Conservation (phyloP, 2,329 filamentous ascomycete species). For the Colletotrichum tanaceti region DNA sequence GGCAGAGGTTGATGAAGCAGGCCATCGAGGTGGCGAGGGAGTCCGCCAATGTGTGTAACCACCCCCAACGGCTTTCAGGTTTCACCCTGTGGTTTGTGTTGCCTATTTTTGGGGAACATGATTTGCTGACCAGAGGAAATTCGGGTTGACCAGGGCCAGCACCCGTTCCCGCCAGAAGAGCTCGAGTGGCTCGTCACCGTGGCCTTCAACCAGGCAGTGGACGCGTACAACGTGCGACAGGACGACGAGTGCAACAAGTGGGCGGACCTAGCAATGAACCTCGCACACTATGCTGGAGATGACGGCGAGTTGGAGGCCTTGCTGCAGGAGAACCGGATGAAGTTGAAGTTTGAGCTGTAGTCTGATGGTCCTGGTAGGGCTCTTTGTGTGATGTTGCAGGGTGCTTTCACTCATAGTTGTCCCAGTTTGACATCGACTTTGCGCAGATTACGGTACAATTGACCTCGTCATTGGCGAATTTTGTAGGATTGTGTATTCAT, state of each 20-base stretch:
- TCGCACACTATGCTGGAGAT: constrained; percentile 71
- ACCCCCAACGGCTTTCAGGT: constrained; percentile 3
- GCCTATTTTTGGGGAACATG: not conserved
- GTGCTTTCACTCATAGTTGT: not conserved
- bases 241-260: constrained; percentile 68
- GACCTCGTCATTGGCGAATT: no score
- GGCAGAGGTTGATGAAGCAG: constrained; percentile 73
- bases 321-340: constrained; percentile 21
- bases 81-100: not conserved
- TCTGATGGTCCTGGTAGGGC: not conserved
- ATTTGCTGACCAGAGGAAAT: constrained; percentile 25
- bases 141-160: constrained; percentile 49
- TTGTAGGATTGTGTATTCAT: not conserved
- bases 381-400: not conserved
- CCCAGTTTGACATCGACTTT: no score
- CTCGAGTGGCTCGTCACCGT: constrained; percentile 80
- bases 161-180: constrained; percentile 72
- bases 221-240: constrained; percentile 69
- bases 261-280: constrained; percentile 70
- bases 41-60: constrained; percentile 57
- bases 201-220: constrained; percentile 77
- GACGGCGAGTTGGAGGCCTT: constrained; percentile 53
- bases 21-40: constrained; percentile 65
- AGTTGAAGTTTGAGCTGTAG: constrained; percentile 21
- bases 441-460: no score